Evolutionary conservation across 345 rosid genomes (phyloP).

Genomic region (Corymbia maculata): DNA sequence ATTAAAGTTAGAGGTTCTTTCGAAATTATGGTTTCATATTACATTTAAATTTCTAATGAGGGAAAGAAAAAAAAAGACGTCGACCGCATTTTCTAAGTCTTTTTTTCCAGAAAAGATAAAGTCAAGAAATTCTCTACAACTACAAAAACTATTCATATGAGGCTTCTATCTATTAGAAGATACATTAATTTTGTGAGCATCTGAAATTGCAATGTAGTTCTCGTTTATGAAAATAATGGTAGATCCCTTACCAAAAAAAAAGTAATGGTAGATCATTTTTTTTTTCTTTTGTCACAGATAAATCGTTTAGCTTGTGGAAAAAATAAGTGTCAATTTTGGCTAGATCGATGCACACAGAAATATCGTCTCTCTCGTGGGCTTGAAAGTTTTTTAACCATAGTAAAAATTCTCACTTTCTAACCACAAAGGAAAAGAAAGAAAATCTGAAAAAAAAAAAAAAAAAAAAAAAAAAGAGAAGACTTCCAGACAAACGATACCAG

Average conservation of each 20-base stretch:
- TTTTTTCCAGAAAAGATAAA: neutral
- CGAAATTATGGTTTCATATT: neutral
- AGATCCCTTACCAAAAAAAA: too few relatives aligned
- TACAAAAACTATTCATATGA: neutral
- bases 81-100: neutral
- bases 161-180: neutral
- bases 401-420: neutral
- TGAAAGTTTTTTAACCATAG: neutral
- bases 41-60: neutral
- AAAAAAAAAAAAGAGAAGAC: neutral
- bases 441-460: neutral
- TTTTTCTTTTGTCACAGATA: too few relatives aligned
- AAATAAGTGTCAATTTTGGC: neutral
- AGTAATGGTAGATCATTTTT: too few relatives aligned
- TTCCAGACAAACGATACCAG: neutral
- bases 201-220: accelerated
- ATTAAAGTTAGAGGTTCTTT: neutral
- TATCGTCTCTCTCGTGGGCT: neutral
- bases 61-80: neutral
- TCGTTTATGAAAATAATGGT: too few relatives aligned
- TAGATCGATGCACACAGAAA: neutral
- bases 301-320: neutral
- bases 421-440: neutral
- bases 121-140: neutral
- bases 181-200: neutral